These are phyloP conservation scores for Bassia scoparia DNA, from an alignment of 148 eudicot species.

Conservation along the genomic window DNA sequence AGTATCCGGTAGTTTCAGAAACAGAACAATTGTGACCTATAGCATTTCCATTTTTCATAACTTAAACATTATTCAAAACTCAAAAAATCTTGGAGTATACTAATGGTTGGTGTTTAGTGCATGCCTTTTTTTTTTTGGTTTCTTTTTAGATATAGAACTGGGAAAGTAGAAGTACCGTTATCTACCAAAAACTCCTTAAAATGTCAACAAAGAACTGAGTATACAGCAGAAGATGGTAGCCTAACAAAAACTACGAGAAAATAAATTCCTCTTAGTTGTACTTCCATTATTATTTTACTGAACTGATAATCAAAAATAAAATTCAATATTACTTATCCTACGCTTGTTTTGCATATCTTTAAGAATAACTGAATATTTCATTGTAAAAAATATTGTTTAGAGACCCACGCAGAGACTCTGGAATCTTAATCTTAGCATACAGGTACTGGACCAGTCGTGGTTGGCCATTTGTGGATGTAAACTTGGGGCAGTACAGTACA, in stretches of 20 bases:
- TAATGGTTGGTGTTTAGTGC: not conserved
- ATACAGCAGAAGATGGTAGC: no score
- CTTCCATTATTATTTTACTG: not conserved
- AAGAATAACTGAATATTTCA: not conserved
- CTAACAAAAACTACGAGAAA: not conserved
- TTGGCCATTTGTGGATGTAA: slow-evolving; percentile 95
- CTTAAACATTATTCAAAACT: not conserved
- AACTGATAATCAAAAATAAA: no score
- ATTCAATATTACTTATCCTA: no score
- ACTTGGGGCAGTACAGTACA: slow-evolving; percentile 91
- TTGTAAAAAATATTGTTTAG: slow-evolving; percentile 36
- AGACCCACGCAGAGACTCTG: slow-evolving; percentile 91
- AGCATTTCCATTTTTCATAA: not conserved
- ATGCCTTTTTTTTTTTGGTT: not conserved
- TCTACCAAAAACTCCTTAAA: not conserved
- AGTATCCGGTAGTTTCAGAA: not conserved
- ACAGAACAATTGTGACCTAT: not conserved
- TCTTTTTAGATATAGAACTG: slow-evolving; percentile 1
- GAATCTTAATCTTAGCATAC: slow-evolving; percentile 69
- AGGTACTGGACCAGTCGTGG: slow-evolving; percentile 98
- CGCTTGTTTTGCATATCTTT: no score
- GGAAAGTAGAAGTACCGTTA: not conserved
- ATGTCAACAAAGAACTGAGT: no score
- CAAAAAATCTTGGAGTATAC: not conserved
- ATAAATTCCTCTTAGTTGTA: not conserved